Base-by-base conservation (phyloP, 257 asterid species). In the Petunia secreta region DNA sequence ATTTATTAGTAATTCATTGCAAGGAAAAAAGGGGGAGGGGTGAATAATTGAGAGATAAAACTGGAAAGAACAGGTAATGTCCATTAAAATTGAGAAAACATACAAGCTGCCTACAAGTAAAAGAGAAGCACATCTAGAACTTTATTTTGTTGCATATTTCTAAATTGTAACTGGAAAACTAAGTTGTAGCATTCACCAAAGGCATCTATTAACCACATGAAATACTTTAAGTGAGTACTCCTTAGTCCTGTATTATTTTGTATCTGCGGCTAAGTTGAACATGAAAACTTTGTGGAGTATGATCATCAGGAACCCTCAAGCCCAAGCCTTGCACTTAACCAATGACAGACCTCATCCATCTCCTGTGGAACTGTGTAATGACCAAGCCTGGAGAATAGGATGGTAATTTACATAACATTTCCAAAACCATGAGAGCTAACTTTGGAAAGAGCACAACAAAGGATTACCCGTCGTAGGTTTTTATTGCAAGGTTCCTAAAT, bases 301-400 rank as follows among this genome's bases (percentile, higher is more conserved):
- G 25, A 71, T 71, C 75, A 81, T 82, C 88, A 85, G 7, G 83
- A 81, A 64, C 83, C 91, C 82, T 91, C 90, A 43, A 89, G 82
- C 38, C 86, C 92, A 46, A 88, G 87, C 88, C 88, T 85, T 8
- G 89, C 81, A 69, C 80, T 89, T 55, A 94, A 83, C 98, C 98
- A 94, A 74, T 83, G 78, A 88, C 98, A 90, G 10, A 94, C 94
- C 59, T 94, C 98, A 1, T 94, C 93, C 98, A 94, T 92, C 91
- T 92, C 98, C 80, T 85, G 87, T 37, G 98, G 97, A 89, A 91
- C 92, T 0, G 96, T 94, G 79, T 91, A 92, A 84, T 94, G 98
- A 37, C 98, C 98, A 78, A 92, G 90, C 92, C 98, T 94, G 82
- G 82, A 84, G 60, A 67, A 67, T 15, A 0, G 64, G 8, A 40